These are phyloP conservation scores for Angophora floribunda DNA, from an alignment of 345 rosid genomes.

Conservation along the genomic window DNA sequence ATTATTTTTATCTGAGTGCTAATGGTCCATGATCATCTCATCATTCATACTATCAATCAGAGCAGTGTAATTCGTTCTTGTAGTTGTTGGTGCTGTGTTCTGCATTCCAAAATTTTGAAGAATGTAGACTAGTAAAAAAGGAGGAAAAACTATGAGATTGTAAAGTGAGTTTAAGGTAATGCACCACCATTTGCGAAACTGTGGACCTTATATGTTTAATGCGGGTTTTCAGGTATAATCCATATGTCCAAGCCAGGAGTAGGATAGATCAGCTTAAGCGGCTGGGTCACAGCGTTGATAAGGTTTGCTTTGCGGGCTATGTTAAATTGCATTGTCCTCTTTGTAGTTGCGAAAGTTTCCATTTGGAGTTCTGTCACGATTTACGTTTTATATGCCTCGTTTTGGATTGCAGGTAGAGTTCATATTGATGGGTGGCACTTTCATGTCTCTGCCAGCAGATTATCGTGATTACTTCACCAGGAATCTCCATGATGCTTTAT, in stretches of 20 bases:
- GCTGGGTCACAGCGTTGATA: conserved; percentile 96
- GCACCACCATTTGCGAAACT: not conserved
- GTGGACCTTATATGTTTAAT: no score
- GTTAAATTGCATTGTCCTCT: not conserved
- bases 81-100: not conserved
- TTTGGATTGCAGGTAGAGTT: conserved; percentile 71
- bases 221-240: conserved; percentile 55
- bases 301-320: conserved; percentile 29
- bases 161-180: not conserved
- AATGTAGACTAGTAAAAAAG: not conserved
- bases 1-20: not conserved
- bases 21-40: not conserved
- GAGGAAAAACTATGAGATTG: not conserved
- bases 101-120: not conserved
- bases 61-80: not conserved
- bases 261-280: conserved; percentile 99
- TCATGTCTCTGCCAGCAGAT: conserved; percentile 94
- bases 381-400: not conserved
- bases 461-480: conserved; percentile 90
- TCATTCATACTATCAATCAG: not conserved
- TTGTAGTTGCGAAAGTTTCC: not conserved
- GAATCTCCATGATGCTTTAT: conserved; percentile 96
- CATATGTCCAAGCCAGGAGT: conserved; percentile 96
- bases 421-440: conserved; percentile 98
- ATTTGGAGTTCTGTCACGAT: not conserved